A percentile compares a stretch with the other conserved stretches of the same genome.
Evolutionary conservation across 78 protist species (phyloP).

Genomic region (Dictyostelium capitatum): DNA sequence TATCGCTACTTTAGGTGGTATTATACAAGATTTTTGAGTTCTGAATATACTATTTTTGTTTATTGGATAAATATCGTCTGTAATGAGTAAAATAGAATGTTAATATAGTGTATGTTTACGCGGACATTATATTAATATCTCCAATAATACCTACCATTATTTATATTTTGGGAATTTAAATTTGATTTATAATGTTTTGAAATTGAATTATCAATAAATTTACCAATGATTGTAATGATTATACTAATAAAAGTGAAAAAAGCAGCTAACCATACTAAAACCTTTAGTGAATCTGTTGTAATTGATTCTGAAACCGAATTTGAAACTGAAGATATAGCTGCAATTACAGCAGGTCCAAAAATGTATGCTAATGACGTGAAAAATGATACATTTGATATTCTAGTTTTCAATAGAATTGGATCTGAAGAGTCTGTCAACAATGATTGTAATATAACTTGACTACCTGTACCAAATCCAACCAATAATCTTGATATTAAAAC

Average conservation of each 20-base stretch:
- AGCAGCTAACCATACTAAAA: slow-evolving; percentile 43
- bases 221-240: slow-evolving; percentile 19
- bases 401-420: slow-evolving; percentile 5
- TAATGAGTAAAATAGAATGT: not conserved
- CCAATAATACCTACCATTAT: no score
- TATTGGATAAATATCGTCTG: slow-evolving; percentile 2
- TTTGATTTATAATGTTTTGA: slow-evolving; percentile 17
- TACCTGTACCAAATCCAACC: slow-evolving; percentile 56
- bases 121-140: not conserved
- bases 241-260: not conserved
- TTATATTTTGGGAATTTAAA: not conserved
- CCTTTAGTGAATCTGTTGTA: not conserved
- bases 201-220: slow-evolving; percentile 42
- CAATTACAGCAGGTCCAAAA: slow-evolving; percentile 47
- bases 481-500: slow-evolving; percentile 24
- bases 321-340: not conserved
- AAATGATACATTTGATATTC: slow-evolving; percentile 19
- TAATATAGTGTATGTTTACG: not conserved
- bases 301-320: not conserved
- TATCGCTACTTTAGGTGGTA: slow-evolving; percentile 44
- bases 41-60: not conserved
- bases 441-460: slow-evolving; percentile 36
- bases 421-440: slow-evolving; percentile 15
- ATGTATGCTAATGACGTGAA: slow-evolving; percentile 20
- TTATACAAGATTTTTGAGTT: slow-evolving; percentile 36